Evolutionary conservation across 2,329 filamentous ascomycete species (phyloP).

Genomic region (Proliferodiscus dingleyae): DNA sequence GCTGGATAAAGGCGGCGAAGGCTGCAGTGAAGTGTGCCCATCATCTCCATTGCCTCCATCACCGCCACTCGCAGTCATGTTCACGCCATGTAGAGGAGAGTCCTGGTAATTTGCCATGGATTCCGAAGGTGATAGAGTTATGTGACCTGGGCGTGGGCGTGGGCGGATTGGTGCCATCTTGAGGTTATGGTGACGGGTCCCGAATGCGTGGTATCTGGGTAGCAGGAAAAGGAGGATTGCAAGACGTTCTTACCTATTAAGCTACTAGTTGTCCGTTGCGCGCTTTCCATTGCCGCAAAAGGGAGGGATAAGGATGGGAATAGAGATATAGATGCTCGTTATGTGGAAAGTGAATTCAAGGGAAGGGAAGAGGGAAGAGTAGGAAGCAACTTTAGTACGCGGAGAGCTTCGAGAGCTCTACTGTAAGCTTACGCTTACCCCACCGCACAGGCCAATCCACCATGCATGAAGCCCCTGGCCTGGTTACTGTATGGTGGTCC

Average conservation of each 20-base stretch:
- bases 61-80: too few relatives aligned
- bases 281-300: conserved; percentile 21
- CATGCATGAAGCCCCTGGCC: neutral
- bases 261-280: conserved; percentile 23
- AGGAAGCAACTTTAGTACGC: neutral
- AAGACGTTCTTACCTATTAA: conserved; percentile 28
- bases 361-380: conserved; percentile 2
- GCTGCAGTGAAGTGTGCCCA: too few relatives aligned
- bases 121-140: neutral
- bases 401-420: neutral
- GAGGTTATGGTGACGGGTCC: neutral
- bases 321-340: neutral
- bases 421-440: neutral
- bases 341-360: neutral
- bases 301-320: neutral
- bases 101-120: too few relatives aligned
- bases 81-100: too few relatives aligned
- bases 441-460: neutral
- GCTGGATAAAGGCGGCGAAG: too few relatives aligned
- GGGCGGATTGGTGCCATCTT: neutral
- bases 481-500: too few relatives aligned
- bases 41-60: too few relatives aligned
- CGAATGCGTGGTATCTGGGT: neutral
- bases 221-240: conserved; percentile 2
- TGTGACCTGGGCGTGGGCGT: neutral